Evolutionary conservation across 2,329 filamentous ascomycete genomes (phyloP), one percentile per base, ranked within the genome.

Genomic region (Fonsecaea erecta): DNA sequence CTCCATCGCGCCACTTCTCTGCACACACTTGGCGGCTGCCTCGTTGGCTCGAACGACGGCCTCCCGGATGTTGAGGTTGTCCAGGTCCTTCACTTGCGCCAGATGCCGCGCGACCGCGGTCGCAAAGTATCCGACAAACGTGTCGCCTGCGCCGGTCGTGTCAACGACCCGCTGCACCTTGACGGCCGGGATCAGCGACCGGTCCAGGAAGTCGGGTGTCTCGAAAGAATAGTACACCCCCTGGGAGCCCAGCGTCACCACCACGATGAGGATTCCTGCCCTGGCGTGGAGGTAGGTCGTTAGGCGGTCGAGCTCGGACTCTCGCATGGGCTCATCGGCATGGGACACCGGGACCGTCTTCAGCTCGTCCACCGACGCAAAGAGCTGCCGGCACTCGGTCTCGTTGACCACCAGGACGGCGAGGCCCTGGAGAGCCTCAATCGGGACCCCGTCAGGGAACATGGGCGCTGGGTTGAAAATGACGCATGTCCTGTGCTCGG

Each of bases 131-230:
- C 95, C 94, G 4, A 96, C 91, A 79, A 97, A 97, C 0, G 94
- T 97, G 76, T 98, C 94, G 0, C 94, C 94, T 4, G 95, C 95
- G 1, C 90, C 94, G 7, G 94, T 98, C 0, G 94, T 98, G 76
- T 98, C 94, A 3, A 97, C 87, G 1, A 98, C 94, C 63, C 84
- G 79, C 3, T 76, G 79, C 18, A 92, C 89, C 77, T 90, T 89
- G 67, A 86, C 83, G 0, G 91, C 92, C 3, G 82, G 79, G 1
- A 93, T 77, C 28, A 82, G 74, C 69, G 87, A 73, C 37, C 51
- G 37, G 2, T 51, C 75, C 2, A 76, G 75, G 1, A 80, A 83
- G 59, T 80, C 80, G 30, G 78, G 78, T 16, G 75, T 79, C 34
- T 76, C 78, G 21, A 82, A 80, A 74, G 85, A 92, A 75, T 87